phyloP scores from a whole-genome alignment of 78 protist species.

The Dictyostelium intermedium region DNA sequence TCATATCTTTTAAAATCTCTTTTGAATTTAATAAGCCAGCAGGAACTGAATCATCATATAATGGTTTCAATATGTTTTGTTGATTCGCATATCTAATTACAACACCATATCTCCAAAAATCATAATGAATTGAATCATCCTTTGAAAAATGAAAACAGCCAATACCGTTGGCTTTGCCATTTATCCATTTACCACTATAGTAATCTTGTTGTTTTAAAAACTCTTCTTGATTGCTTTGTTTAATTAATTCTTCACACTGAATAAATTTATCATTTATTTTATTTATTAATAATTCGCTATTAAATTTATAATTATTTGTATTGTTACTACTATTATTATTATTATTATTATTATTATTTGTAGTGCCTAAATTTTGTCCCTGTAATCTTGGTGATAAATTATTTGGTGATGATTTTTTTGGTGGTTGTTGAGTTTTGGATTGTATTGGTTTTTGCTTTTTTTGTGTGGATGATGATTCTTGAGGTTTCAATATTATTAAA shows the following conservation, averaged over 20 bases:
- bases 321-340: too few relatives aligned
- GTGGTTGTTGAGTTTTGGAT: background rate
- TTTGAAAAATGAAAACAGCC: slow-evolving; percentile 47
- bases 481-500: background rate
- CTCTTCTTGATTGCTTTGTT: background rate
- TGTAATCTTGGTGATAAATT: background rate
- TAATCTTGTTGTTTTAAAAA: slow-evolving; percentile 7
- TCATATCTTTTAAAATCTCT: slow-evolving; percentile 48
- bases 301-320: too few relatives aligned
- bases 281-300: background rate
- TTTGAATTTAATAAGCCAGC: background rate
- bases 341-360: background rate
- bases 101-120: slow-evolving; percentile 73
- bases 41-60: background rate
- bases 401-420: background rate
- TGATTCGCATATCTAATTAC: slow-evolving; percentile 55
- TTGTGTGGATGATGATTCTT: too few relatives aligned
- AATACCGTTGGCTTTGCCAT: slow-evolving; percentile 54
- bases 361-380: background rate
- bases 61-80: slow-evolving; percentile 1
- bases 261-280: slow-evolving; percentile 5
- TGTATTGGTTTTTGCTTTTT: background rate
- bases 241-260: background rate
- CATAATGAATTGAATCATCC: slow-evolving; percentile 25
- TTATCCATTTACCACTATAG: slow-evolving; percentile 56